A percentile compares a stretch with the other conserved stretches of the same genome.
phyloP scores from a whole-genome alignment of 805 yeast species.

The Candida silvicultrix region DNA sequence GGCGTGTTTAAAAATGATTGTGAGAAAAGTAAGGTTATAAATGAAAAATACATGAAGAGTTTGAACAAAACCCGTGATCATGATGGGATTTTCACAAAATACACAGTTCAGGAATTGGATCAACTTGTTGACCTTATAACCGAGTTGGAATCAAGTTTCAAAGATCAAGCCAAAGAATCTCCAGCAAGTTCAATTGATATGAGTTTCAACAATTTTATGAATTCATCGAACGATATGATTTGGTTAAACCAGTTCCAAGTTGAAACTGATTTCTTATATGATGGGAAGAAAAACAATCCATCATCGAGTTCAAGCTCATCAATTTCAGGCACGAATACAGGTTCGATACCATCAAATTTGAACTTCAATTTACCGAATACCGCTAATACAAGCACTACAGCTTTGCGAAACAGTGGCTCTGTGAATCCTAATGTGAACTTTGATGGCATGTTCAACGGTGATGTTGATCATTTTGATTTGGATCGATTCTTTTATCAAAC shows the following conservation, averaged over 20 bases:
- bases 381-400: not conserved
- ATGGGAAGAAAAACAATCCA: too few relatives aligned
- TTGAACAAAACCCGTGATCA: slow-evolving; percentile 7
- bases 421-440: not conserved
- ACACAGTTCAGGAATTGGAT: slow-evolving; percentile 7
- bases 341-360: too few relatives aligned
- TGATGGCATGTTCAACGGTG: not conserved
- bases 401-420: not conserved
- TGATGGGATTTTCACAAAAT: slow-evolving; percentile 15
- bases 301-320: not conserved
- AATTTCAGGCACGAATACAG: too few relatives aligned
- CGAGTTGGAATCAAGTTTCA: slow-evolving; percentile 1
- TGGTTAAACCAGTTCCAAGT: not conserved
- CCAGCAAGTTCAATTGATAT: not conserved
- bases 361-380: not conserved
- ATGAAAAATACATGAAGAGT: slow-evolving; percentile 5
- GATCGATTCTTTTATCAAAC: not conserved
- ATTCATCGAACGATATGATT: not conserved
- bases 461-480: not conserved
- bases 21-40: slow-evolving; percentile 1
- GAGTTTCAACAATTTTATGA: not conserved
- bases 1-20: slow-evolving; percentile 4
- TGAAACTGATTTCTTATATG: not conserved
- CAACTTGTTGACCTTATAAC: slow-evolving; percentile 4
- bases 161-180: not conserved